Conservation (phyloP, 1,284 basidiomycete genomes). For the Laetiporus sulphureus region DNA sequence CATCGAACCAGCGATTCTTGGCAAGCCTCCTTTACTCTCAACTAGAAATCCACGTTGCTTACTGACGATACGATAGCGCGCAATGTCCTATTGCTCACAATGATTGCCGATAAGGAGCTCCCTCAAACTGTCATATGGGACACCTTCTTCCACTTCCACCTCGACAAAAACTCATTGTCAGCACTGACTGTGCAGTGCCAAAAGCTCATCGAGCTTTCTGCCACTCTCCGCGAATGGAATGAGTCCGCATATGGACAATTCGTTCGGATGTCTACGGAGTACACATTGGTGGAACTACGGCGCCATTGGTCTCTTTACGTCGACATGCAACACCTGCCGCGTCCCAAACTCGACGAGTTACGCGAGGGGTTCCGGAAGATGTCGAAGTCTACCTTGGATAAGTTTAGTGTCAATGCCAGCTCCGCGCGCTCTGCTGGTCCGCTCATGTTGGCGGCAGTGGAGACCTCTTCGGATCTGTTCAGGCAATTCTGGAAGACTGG, state of each 20-base stretch:
- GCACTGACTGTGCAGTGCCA: slow-evolving; percentile 38
- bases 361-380: slow-evolving; percentile 14
- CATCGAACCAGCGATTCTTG: slow-evolving; percentile 48
- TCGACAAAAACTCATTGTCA: slow-evolving; percentile 35
- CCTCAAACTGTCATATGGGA: slow-evolving; percentile 38
- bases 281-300: slow-evolving; percentile 36
- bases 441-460: slow-evolving; percentile 19
- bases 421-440: slow-evolving; percentile 34
- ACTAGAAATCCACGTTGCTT: background rate
- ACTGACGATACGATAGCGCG: slow-evolving; percentile 27
- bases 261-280: slow-evolving; percentile 30
- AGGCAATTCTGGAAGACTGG: slow-evolving; percentile 38
- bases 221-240: slow-evolving; percentile 36
- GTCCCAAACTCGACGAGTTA: slow-evolving; percentile 9
- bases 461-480: slow-evolving; percentile 20
- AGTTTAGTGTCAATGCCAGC: background rate
- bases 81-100: slow-evolving; percentile 30
- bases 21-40: slow-evolving; percentile 25
- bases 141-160: slow-evolving; percentile 48
- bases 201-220: slow-evolving; percentile 33
- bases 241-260: slow-evolving; percentile 33
- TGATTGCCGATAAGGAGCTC: slow-evolving; percentile 28
- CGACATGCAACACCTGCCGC: slow-evolving; percentile 14
- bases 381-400: background rate
- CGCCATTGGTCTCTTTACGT: slow-evolving; percentile 37